These are phyloP conservation scores for Kondoa subrosea DNA, from an alignment of 768 basidiomycete genomes.

Conservation along the genomic window DNA sequence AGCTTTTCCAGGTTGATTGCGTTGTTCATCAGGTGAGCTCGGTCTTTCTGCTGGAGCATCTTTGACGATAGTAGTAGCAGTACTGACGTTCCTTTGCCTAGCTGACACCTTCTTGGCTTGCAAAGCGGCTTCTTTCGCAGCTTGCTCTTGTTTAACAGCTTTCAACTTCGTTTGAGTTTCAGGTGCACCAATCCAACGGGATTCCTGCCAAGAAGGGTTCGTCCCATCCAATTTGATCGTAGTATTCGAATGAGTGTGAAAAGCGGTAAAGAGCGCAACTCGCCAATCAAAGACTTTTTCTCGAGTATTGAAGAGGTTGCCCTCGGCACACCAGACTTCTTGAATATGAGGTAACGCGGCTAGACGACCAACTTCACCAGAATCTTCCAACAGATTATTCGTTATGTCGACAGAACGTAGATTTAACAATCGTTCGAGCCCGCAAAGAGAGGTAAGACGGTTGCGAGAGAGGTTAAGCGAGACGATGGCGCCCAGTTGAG, in stretches of 20 bases:
- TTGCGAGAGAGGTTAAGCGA: constrained; percentile 67
- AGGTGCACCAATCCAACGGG: background rate
- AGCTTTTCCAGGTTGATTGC: no score
- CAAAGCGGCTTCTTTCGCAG: background rate
- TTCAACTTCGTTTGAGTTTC: background rate
- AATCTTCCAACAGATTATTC: constrained; percentile 60
- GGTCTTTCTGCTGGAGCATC: background rate
- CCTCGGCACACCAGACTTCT: constrained; percentile 59
- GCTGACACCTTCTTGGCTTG: background rate
- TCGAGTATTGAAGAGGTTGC: constrained; percentile 48
- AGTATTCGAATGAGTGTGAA: background rate
- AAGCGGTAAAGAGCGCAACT: constrained; percentile 8
- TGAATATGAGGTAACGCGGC: constrained; percentile 58
- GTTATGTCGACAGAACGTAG: constrained; percentile 75
- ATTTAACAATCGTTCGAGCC: constrained; percentile 70
- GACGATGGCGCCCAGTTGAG: constrained; percentile 57
- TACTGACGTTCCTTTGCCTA: background rate
- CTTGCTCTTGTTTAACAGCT: background rate
- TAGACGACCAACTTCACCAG: constrained; percentile 66
- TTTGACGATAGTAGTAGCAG: background rate
- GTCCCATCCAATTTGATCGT: constrained; percentile 7
- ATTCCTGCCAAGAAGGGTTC: constrained; percentile 9
- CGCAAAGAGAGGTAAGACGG: constrained; percentile 83
- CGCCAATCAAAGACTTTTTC: constrained; percentile 12
- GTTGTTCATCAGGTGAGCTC: no score